Evolutionary conservation across 2,329 filamentous ascomycete species (phyloP), one percentile per base, ranked within the genome.

Genomic region (Fusarium caatingaense): DNA sequence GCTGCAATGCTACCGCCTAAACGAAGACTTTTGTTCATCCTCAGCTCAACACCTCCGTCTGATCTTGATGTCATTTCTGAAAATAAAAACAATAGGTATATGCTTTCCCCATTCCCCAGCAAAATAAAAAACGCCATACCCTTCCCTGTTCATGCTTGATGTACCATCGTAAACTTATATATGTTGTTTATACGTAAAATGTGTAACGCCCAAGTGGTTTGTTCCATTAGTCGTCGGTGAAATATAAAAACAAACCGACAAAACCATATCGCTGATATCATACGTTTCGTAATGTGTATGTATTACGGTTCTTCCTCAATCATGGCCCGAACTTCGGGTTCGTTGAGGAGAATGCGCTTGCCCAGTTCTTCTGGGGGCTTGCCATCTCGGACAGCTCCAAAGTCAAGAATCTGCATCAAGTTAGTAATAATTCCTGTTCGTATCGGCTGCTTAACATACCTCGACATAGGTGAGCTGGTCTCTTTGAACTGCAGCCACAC

Each of bases 381-480:
- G 56, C 95, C 95, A 76, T 99, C 96, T 72, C 96, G 91, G 49
- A 93, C 91, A 69, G 96, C 96, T 63, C 96, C 96, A 81, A 98
- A 99, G 81, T 99, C 96, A 64, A 99, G 91, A 71, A 99, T 95
- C 96, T 98, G 57, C 9, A 21, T 23, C 27, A 42, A 45, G 34
- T 67, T 60, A 68, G 55, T 53, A 16, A 27, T 28, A 16, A 4
- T 20, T 51, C 16, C 16, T 32, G 8, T 12, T 4, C 4, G 16
- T 12, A 10, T 23, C 15, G 4, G 16, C 9, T 34, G 6, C 10
- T 50, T 15, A 32, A 81, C 89, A 83, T 80, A 97, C 96, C 89
- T 99, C 96, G 62, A 99, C 94, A 79, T 97, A 99, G 21, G 96
- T 99, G 74, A 97, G 82, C 75, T 90, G 91, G 71, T 97, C 93